A percentile compares a stretch with the other conserved stretches of the same genome.
phyloP scores from a whole-genome alignment of 805 yeast species.

The Ogataea zsoltii region DNA sequence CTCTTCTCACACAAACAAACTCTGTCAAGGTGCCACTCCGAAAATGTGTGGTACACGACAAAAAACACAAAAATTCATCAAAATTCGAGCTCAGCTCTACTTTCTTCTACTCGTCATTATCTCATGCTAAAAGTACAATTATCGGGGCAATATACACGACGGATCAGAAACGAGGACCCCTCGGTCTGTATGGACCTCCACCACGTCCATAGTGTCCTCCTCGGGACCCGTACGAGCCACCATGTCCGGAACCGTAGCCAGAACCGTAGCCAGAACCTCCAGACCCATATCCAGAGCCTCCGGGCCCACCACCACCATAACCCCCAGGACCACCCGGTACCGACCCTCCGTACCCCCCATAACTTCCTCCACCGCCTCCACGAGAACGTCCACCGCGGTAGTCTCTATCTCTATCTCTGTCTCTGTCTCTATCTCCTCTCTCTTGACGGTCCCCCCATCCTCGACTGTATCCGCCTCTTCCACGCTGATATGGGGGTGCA shows the following conservation, averaged over 20 bases:
- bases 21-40: slow-evolving; percentile 3
- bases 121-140: no score
- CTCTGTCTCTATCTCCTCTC: no score
- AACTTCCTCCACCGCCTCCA: neutral
- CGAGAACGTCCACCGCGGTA: neutral
- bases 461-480: no score
- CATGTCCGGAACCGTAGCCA: slow-evolving; percentile 1
- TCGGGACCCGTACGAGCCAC: slow-evolving; percentile 2
- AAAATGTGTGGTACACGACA: slow-evolving; percentile 3
- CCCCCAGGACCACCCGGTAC: slow-evolving; percentile 3
- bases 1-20: neutral
- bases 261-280: slow-evolving; percentile 6
- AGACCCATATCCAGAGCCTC: slow-evolving; percentile 7
- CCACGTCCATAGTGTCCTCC: slow-evolving; percentile 10
- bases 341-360: neutral
- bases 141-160: no score
- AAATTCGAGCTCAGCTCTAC: neutral
- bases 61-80: neutral
- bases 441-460: no score
- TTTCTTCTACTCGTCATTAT: no score
- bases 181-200: slow-evolving; percentile 7
- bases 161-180: slow-evolving; percentile 6
- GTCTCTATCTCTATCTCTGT: neutral
- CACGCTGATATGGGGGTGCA: slow-evolving; percentile 21
- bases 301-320: slow-evolving; percentile 11